Evolutionary conservation across 176 grass and related monocot genomes (phyloP), one percentile per base, ranked within the genome.

Genomic region (Aegilops tauschii): DNA sequence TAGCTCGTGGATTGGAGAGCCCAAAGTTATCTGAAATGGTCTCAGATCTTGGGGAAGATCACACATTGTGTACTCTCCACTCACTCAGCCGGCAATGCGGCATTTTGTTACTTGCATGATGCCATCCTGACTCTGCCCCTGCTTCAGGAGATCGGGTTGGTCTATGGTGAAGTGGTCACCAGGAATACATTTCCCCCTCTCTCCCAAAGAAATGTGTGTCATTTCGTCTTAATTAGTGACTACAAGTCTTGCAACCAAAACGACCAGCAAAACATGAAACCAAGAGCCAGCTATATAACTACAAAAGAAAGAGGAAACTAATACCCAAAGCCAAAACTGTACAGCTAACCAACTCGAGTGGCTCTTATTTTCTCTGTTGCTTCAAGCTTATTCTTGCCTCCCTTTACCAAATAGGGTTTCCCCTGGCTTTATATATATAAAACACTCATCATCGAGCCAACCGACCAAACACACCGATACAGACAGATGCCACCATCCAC

Each of bases 1-100:
- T 80, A 21, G 67, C 37, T 76, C 69, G 34, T 81, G 85, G 69
- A 91, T 87, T 87, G 75, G 81, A 68, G 76, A 69, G 40, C 80
- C 80, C 67, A 91, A 87, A 84, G 87, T 73, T 74, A 83, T 83
- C 67, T 84, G 79, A 77, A 79, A 79, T 77, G 65, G 83, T 72
- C 87, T 69, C 56, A 92, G 77, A 92, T 92, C 90, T 86, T 79
- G 86, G 34, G 54, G 44, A 87, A 87, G 86, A 92, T 92, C 80
- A 79, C 78, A 82, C 78, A 82, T 37, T 68, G 79, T 92, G 82
- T 89, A 89, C 90, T 92, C 82, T 88, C 82, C 90, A 92, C 73
- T 85, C 90, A 92, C 78, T 82, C 27, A 54, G 68, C 63, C 82
- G 40, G 69, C 62, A 52, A 85, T 65, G 76, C 62, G 27, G 63